phyloP scores from a whole-genome alignment of 768 basidiomycete genomes.

The Baorangia bicolor region DNA sequence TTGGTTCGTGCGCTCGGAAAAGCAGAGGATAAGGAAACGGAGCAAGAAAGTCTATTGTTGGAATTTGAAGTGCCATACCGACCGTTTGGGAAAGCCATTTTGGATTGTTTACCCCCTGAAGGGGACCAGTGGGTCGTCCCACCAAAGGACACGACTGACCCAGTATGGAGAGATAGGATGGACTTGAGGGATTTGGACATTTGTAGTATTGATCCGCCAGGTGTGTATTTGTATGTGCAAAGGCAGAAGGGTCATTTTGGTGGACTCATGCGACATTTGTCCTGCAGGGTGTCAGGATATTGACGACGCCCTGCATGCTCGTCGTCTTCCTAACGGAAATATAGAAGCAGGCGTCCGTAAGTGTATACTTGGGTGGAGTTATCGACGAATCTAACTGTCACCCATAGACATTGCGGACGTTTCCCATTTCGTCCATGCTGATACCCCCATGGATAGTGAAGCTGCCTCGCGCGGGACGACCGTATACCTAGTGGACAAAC shows the following conservation, averaged over 20 bases:
- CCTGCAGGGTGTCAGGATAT: conserved; percentile 90
- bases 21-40: conserved; percentile 93
- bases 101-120: conserved; percentile 86
- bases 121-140: conserved; percentile 95
- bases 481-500: conserved; percentile 97
- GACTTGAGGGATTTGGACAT: conserved; percentile 84
- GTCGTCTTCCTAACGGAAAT: conserved; percentile 84
- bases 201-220: conserved; percentile 97
- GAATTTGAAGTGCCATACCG: conserved; percentile 96
- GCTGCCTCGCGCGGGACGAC: conserved; percentile 96
- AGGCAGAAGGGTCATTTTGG: conserved; percentile 1
- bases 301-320: conserved; percentile 94
- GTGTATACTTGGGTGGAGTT: conserved; percentile 37
- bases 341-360: conserved; percentile 97
- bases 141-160: conserved; percentile 51
- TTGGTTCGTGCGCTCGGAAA: conserved; percentile 91
- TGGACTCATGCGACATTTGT: neutral
- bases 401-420: conserved; percentile 93
- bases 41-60: conserved; percentile 88
- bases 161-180: conserved; percentile 79
- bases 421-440: conserved; percentile 90
- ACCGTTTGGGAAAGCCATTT: conserved; percentile 93
- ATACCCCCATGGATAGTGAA: conserved; percentile 95
- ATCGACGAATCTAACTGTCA: neutral
- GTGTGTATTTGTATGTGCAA: conserved; percentile 38